Evolutionary conservation across 495 filamentous ascomycete species (phyloP), one percentile per base, ranked within the genome.

Genomic region (Bacidia gigantensis): DNA sequence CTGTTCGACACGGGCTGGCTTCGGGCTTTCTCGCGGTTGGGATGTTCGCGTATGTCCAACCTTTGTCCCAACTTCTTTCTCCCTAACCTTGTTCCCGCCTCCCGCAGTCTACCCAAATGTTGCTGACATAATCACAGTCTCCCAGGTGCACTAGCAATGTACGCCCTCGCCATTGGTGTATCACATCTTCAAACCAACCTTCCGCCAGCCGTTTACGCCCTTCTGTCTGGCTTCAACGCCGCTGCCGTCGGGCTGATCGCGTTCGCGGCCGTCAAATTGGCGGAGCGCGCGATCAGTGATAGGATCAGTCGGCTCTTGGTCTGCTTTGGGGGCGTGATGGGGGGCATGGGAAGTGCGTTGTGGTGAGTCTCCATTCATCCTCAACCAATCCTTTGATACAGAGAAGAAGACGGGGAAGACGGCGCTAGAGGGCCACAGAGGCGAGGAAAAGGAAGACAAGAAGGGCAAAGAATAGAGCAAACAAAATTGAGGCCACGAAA

Each of bases 141-240:
- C 2, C 86, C 86, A 0, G 85, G 82, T 1, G 86, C 85, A 12
- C 53, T 87, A 3, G 85, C 77, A 26, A 86, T 86, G 82, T 87
- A 79, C 56, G 82, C 64, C 0, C 70, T 92, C 3, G 75, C 82
- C 2, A 58, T 88, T 12, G 85, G 84, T 20, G 72, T 89, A 9
- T 69, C 76, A 14, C 73, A 70, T 11, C 73, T 85, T 44, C 58
- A 63, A 17, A 68, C 78, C 20, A 64, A 62, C 1, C 69, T 87
- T 3, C 83, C 83, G 0, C 56, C 59, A 0, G 68, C 72, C 0
- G 81, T 79, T 1, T 86, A 86, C 57, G 83, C 83, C 2, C 67
- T 86, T 14, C 64, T 87, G 0, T 83, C 80, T 1, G 83, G 83
- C 0, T 69, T 87, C 22, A 87, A 87, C 59, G 73, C 81, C 0